Evolutionary conservation across 345 rosid species (phyloP).

Genomic region (Arabidopsis thaliana): TAIR10.1 NC_003076.8:24656001-24656500

Average conservation of each 20-base stretch:
- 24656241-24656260: slow-evolving; percentile 31
- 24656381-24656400: neutral
- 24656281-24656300: slow-evolving; percentile 10
- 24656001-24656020: neutral
- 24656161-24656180: slow-evolving; percentile 10
- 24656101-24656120: slow-evolving; percentile 33
- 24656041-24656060: slow-evolving; percentile 26
- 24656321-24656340: neutral
- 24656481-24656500: neutral
- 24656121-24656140: neutral
- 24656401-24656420: neutral
- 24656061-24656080: slow-evolving; percentile 41
- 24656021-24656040: slow-evolving; percentile 24
- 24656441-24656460: slow-evolving; percentile 19
- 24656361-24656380: neutral
- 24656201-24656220: neutral
- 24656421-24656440: slow-evolving; percentile 25
- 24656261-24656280: slow-evolving; percentile 17
- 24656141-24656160: slow-evolving; percentile 25
- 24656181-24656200: slow-evolving; percentile 17
- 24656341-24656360: neutral
- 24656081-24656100: slow-evolving; percentile 35
- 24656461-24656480: neutral
- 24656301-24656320: neutral
- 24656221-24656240: slow-evolving; percentile 31